These are phyloP conservation scores for Chytridiales sp. DNA, from an alignment of 371 early-diverging fungal genomes.

Conservation along the genomic window DNA sequence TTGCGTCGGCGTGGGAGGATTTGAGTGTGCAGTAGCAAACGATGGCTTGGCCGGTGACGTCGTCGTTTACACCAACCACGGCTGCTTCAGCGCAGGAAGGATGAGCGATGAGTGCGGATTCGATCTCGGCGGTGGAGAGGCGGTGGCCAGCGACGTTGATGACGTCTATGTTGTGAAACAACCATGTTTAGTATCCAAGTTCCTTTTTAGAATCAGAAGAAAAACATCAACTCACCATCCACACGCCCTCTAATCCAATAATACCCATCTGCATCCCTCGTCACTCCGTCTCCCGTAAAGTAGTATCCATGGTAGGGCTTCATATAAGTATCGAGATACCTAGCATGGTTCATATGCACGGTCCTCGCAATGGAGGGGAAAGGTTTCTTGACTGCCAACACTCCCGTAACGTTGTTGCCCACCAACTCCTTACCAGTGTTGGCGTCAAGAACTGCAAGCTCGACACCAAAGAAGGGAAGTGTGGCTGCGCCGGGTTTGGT, in stretches of 20 bases:
- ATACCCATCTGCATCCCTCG: constrained; percentile 90
- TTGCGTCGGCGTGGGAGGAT: constrained; percentile 31
- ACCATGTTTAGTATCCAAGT: no score
- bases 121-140: constrained; percentile 92
- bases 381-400: constrained; percentile 80
- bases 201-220: background rate
- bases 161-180: constrained; percentile 66
- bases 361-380: constrained; percentile 97
- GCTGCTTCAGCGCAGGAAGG: constrained; percentile 92
- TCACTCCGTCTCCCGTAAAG: constrained; percentile 90
- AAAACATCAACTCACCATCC: constrained; percentile 53
- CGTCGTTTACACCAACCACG: constrained; percentile 90
- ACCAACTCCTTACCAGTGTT: constrained; percentile 63
- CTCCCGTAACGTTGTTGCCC: constrained; percentile 86
- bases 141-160: constrained; percentile 98
- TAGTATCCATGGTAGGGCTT: constrained; percentile 82
- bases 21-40: constrained; percentile 59
- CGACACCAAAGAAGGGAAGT: constrained; percentile 95
- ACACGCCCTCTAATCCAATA: constrained; percentile 94
- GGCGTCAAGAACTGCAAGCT: constrained; percentile 82
- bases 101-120: constrained; percentile 52
- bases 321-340: constrained; percentile 91
- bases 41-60: constrained; percentile 82
- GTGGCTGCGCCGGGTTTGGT: constrained; percentile 96
- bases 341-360: constrained; percentile 84